Evolutionary conservation across 805 yeast genomes (phyloP).

Genomic region (Grigorovia transvaalensis): DNA sequence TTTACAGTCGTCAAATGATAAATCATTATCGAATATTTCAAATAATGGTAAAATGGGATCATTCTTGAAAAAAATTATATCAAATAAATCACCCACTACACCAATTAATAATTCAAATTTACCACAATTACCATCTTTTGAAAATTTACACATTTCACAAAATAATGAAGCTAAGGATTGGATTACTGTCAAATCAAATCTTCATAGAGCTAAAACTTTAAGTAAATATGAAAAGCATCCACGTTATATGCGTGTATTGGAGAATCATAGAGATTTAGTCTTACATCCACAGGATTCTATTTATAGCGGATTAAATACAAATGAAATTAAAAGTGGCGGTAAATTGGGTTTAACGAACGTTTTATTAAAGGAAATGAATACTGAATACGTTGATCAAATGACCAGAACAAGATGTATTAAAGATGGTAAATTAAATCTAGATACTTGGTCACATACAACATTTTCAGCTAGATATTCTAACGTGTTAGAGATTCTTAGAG

Average conservation of each 20-base stretch:
- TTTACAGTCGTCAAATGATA: conserved; percentile 6
- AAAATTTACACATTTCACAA: conserved; percentile 14
- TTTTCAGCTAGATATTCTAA: conserved; percentile 43
- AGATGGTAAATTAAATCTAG: conserved; percentile 37
- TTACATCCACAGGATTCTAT: conserved; percentile 49
- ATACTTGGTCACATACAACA: conserved; percentile 44
- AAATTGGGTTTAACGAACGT: conserved; percentile 24
- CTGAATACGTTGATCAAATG: conserved; percentile 36
- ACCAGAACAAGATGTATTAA: conserved; percentile 31
- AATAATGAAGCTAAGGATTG: conserved; percentile 37
- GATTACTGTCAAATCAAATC: conserved; percentile 47
- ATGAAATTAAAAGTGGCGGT: conserved; percentile 33
- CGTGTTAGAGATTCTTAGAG: conserved; percentile 52
- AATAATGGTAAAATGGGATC: conserved; percentile 25
- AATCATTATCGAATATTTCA: conserved; percentile 13
- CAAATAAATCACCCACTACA: conserved; percentile 15
- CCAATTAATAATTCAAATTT: conserved; percentile 5
- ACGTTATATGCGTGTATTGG: conserved; percentile 54
- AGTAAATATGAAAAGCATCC: conserved; percentile 57
- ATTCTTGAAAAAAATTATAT: conserved; percentile 25
- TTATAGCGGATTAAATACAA: conserved; percentile 36
- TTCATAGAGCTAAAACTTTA: conserved; percentile 64
- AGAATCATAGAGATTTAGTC: conserved; percentile 50
- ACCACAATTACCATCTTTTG: conserved; percentile 25
- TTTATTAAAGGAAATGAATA: conserved; percentile 24